Evolutionary conservation across 139 green algal species (phyloP).

Genomic region (Protoeuglena noctilucae): DNA sequence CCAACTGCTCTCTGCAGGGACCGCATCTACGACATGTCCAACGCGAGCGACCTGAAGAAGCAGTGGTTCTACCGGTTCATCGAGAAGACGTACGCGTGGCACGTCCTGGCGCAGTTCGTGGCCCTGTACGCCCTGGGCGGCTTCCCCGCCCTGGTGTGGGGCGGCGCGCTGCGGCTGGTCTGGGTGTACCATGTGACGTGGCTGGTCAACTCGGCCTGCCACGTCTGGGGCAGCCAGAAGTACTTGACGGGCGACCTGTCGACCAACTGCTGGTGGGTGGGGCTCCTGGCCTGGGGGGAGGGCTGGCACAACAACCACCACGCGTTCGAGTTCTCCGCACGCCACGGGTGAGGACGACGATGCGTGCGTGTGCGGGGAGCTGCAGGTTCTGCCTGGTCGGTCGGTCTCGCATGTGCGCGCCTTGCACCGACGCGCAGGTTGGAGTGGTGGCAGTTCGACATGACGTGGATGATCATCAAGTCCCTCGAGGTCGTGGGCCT

Average conservation of each 20-base stretch:
- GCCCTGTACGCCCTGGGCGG: constrained; percentile 71
- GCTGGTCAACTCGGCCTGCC: constrained; percentile 90
- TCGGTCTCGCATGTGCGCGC: no score
- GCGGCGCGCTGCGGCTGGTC: constrained; percentile 62
- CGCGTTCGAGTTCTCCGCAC: constrained; percentile 66
- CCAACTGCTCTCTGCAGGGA: constrained; percentile 8
- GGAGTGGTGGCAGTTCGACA: constrained; percentile 62
- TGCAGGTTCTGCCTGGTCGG: no score
- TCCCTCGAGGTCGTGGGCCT: constrained; percentile 31
- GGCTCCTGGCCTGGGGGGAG: constrained; percentile 77
- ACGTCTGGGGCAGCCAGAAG: constrained; percentile 85
- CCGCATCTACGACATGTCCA: constrained; percentile 55
- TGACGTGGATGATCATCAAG: constrained; percentile 54
- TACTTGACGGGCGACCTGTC: constrained; percentile 56
- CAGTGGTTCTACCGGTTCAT: constrained; percentile 88
- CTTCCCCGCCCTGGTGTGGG: constrained; percentile 81
- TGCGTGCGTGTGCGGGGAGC: no score
- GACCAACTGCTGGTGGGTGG: constrained; percentile 58
- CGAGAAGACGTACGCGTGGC: constrained; percentile 65
- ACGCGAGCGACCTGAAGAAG: constrained; percentile 62
- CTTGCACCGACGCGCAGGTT: no score
- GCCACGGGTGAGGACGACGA: no score
- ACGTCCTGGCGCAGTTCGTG: constrained; percentile 61
- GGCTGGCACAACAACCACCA: constrained; percentile 98
- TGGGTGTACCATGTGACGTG: constrained; percentile 99